Percentiles rank a stretch among this genome's conserved stretches.
Evolutionary conservation across 2,329 filamentous ascomycete species (phyloP).

Genomic region (Verticillium albo-atrum): DNA sequence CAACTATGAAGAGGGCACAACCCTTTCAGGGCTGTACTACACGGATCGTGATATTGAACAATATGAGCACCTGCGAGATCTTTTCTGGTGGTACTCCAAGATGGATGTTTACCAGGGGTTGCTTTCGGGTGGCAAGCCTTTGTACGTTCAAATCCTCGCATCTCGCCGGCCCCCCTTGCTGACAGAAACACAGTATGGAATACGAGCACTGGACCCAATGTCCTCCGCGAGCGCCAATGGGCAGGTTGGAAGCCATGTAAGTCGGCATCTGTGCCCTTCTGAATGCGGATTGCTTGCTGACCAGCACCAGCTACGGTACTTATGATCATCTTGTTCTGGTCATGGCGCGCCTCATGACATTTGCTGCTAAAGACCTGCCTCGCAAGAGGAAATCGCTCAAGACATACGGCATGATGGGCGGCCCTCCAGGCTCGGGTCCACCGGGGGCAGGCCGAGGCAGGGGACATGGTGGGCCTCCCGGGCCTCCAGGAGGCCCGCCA

Average conservation of each 20-base stretch:
- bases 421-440: neutral
- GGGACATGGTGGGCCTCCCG: constrained; percentile 32
- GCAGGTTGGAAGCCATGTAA: constrained; percentile 68
- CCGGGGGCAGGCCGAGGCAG: neutral
- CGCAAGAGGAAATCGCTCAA: constrained; percentile 70
- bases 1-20: constrained; percentile 10
- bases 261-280: constrained; percentile 17
- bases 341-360: constrained; percentile 74
- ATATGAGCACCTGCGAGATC: constrained; percentile 76
- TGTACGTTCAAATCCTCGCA: constrained; percentile 59
- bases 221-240: constrained; percentile 76
- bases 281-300: constrained; percentile 15
- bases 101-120: constrained; percentile 92
- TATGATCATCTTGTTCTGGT: constrained; percentile 84
- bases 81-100: constrained; percentile 95
- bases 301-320: constrained; percentile 66
- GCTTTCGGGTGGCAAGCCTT: constrained; percentile 75
- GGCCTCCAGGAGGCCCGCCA: constrained; percentile 19
- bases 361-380: constrained; percentile 69
- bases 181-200: constrained; percentile 56
- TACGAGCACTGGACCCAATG: constrained; percentile 82
- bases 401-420: constrained; percentile 37
- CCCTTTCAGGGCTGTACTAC: constrained; percentile 21
- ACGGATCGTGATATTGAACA: constrained; percentile 67
- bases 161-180: neutral